A percentile compares a stretch with the other conserved stretches of the same genome.
These are phyloP conservation scores for Botrytis fabae DNA, from an alignment of 2,329 filamentous ascomycete genomes.

Conservation along the genomic window DNA sequence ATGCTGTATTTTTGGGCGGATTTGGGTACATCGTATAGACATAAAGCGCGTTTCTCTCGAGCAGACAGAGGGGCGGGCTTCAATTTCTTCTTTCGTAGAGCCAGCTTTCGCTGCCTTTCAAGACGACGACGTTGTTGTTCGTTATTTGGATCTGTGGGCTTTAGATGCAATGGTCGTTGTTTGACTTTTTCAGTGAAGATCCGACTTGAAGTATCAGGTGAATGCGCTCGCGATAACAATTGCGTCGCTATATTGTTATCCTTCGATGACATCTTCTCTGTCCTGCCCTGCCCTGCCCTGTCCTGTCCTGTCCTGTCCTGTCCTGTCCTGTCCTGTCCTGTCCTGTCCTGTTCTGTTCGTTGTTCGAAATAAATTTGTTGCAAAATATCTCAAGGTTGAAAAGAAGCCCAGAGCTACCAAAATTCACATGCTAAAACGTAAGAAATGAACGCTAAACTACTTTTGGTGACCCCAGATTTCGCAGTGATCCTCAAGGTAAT, in stretches of 20 bases:
- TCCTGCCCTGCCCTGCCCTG: too few relatives aligned
- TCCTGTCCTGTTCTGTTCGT: background rate
- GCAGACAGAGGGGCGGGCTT: slow-evolving; percentile 73
- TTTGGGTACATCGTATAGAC: slow-evolving; percentile 73
- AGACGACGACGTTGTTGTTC: slow-evolving; percentile 53
- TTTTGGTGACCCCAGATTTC: slow-evolving; percentile 22
- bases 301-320: background rate
- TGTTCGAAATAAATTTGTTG: background rate
- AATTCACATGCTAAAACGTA: slow-evolving; percentile 19
- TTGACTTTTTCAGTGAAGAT: slow-evolving; percentile 83
- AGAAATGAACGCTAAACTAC: slow-evolving; percentile 1
- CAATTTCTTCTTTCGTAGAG: slow-evolving; percentile 45
- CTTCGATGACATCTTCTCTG: slow-evolving; percentile 28
- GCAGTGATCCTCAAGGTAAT: background rate
- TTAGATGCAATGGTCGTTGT: slow-evolving; percentile 76
- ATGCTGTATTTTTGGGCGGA: slow-evolving; percentile 69
- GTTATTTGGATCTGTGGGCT: slow-evolving; percentile 56
- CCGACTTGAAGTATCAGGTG: slow-evolving; percentile 65
- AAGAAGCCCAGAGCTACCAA: background rate
- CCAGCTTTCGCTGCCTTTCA: slow-evolving; percentile 42
- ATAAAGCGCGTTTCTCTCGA: slow-evolving; percentile 70
- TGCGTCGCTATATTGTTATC: slow-evolving; percentile 32
- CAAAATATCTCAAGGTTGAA: background rate
- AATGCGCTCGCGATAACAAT: slow-evolving; percentile 77
- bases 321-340: background rate